Base-by-base conservation (phyloP, 495 filamentous ascomycete genomes). In the Geopyxis carbonaria region DNA sequence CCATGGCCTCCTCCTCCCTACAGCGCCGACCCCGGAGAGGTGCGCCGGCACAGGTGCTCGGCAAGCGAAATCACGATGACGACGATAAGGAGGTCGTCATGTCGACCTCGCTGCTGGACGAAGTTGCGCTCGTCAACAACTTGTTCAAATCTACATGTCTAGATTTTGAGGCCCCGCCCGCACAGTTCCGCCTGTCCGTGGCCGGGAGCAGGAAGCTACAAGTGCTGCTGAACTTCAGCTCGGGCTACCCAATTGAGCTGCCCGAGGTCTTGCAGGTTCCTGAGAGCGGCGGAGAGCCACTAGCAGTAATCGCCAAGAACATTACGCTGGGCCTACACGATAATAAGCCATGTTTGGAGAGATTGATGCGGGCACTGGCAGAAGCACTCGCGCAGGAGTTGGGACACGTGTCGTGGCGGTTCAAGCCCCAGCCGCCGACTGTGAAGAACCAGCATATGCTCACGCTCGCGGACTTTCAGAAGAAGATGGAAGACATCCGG, bases 81-180 rank as follows among this genome's bases (percentile, higher is more conserved):
- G n/a, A n/a, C n/a, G n/a, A n/a, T n/a, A n/a, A n/a, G 10, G 22
- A 16, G 2, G 7, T 39, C 2, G 3, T 3, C 11, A 8, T 39
- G 16, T 28, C 36, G 13, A 8, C 13, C 8, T 22, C 13, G 23
- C 22, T 39, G 22, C 30, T 39, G 16, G 36, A 39, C 8, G 36
- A 39, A 21, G 22, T 39, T n/a, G 13, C 15, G 3, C 6, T 2
- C 14, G 24, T 39, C 10, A 39, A 39, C n/a, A 25, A 25, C n/a
- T 8, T 39, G 24, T 39, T 39, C 24, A 27, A 19, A 21, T 8
- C 8, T 16, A 22, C 22, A 4, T 39, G 36, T 19, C 13, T 39
- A 14, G 4, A 30, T 15, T 39, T 39, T 15, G 36, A 14, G 23
- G 22, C 8, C 13, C 11, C 22, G 11, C 36, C 36, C 1, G 36